A percentile compares a stretch with the other conserved stretches of the same genome.
Conservation (phyloP, 495 filamentous ascomycete species). For the Aspergillus coremiiformis region DNA sequence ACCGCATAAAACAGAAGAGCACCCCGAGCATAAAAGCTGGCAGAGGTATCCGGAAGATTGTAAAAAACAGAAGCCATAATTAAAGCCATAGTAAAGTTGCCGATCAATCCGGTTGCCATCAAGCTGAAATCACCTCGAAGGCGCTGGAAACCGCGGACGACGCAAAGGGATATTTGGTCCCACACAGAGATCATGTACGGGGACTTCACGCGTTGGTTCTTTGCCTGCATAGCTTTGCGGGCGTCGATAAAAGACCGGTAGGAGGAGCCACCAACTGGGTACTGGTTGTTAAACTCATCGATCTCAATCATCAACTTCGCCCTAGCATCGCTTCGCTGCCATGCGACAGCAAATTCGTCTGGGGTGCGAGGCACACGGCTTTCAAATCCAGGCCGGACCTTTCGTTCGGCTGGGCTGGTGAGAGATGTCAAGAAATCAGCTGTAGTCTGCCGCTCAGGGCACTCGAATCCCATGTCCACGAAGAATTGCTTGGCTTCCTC, state of each 20-base stretch:
- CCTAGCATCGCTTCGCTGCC: conserved; percentile 46
- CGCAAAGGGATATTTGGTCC: conserved; percentile 43
- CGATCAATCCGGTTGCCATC: conserved; percentile 56
- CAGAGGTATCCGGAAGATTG: conserved; percentile 53
- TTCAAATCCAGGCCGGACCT: conserved; percentile 54
- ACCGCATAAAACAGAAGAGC: conserved; percentile 80
- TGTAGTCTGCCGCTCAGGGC: conserved; percentile 55
- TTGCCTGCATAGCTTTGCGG: conserved; percentile 35
- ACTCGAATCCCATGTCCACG: conserved; percentile 48
- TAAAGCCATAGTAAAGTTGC: conserved; percentile 63
- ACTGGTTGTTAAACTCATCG: conserved; percentile 38
- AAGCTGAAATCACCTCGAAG: conserved; percentile 71
- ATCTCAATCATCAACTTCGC: conserved; percentile 44
- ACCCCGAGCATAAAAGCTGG: conserved; percentile 64
- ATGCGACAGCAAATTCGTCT: conserved; percentile 58
- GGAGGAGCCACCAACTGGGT: conserved; percentile 29
- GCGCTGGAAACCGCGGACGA: conserved; percentile 38
- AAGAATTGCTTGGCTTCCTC: conserved; percentile 55
- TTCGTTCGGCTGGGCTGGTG: conserved; percentile 56
- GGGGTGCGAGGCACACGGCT: conserved; percentile 57
- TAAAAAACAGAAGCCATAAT: conserved; percentile 78
- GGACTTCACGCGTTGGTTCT: conserved; percentile 27
- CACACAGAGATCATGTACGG: conserved; percentile 37
- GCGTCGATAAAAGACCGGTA: conserved; percentile 29
- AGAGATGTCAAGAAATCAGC: conserved; percentile 70